These are phyloP conservation scores for Chlorella vulgaris DNA, from an alignment of 139 green algal species.

Conservation along the genomic window DNA sequence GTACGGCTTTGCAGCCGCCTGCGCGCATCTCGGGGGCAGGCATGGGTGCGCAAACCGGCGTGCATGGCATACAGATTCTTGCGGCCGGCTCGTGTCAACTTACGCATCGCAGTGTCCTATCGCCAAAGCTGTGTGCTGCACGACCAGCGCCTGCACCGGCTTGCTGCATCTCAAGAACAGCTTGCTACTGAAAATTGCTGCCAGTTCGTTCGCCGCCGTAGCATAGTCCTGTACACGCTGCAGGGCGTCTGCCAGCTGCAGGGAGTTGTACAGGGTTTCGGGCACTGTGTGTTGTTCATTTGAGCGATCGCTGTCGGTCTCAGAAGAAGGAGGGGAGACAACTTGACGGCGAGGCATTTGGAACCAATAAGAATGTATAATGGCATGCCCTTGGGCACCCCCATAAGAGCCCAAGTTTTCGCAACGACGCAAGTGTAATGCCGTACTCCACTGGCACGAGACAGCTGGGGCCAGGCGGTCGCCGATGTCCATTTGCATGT, in stretches of 20 bases:
- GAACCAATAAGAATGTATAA: too few species aligned
- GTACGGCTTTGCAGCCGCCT: conserved; percentile 18
- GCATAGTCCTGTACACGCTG: not conserved
- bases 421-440: too few species aligned
- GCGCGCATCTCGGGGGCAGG: too few species aligned
- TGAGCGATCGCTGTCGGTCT: conserved; percentile 1
- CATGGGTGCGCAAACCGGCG: not conserved
- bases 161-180: conserved; percentile 15
- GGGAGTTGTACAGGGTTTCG: not conserved
- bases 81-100: not conserved
- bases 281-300: not conserved
- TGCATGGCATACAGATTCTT: not conserved
- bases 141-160: not conserved
- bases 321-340: not conserved
- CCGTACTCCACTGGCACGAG: too few species aligned
- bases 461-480: too few species aligned
- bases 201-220: not conserved
- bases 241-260: not conserved
- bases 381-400: too few species aligned
- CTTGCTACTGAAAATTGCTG: not conserved
- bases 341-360: too few species aligned
- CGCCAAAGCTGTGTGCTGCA: not conserved
- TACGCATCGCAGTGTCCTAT: conserved; percentile 9
- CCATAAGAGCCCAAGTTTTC: too few species aligned
- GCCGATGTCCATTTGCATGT: too few species aligned